These are phyloP conservation scores for Cephaloascus fragrans DNA, from an alignment of 805 yeast genomes.

Conservation along the genomic window DNA sequence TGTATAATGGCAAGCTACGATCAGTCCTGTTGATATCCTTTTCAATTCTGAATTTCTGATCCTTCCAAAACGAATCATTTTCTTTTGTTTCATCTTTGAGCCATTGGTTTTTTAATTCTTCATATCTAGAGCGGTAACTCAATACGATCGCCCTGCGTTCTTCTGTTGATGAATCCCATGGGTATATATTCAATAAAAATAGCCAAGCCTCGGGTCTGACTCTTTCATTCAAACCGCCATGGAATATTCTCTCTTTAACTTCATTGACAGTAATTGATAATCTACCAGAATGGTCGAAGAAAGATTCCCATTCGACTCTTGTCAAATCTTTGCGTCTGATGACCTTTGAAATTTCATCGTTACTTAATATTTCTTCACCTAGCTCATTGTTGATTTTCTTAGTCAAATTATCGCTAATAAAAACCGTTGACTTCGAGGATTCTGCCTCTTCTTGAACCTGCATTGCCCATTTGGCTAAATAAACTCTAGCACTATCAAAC, in stretches of 20 bases:
- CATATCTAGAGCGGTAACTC: conserved; percentile 51
- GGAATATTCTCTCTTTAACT: conserved; percentile 76
- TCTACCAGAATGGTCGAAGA: conserved; percentile 74
- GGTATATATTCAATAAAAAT: conserved; percentile 71
- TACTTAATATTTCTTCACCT: conserved; percentile 46
- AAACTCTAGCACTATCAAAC: conserved; percentile 86
- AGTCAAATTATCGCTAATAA: conserved; percentile 50
- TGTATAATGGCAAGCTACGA: conserved; percentile 60
- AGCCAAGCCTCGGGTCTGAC: conserved; percentile 77
- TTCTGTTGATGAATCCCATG: conserved; percentile 73
- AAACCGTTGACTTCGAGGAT: conserved; percentile 38
- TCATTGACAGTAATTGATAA: conserved; percentile 66
- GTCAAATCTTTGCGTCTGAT: conserved; percentile 63
- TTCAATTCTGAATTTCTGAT: conserved; percentile 82
- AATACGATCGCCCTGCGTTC: conserved; percentile 55
- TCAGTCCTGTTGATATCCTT: conserved; percentile 93
- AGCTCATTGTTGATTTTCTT: conserved; percentile 48
- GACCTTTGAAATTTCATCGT: conserved; percentile 47
- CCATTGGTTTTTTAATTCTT: conserved; percentile 66
- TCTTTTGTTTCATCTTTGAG: conserved; percentile 39
- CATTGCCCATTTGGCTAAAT: conserved; percentile 93
- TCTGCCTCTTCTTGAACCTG: conserved; percentile 90
- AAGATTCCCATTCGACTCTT: conserved; percentile 70
- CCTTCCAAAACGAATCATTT: conserved; percentile 68
- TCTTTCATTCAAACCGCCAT: conserved; percentile 64